Percentiles rank a stretch among this genome's conserved stretches.
phyloP scores from a whole-genome alignment of 2,329 filamentous ascomycete species.

The Huntiella savannae region DNA sequence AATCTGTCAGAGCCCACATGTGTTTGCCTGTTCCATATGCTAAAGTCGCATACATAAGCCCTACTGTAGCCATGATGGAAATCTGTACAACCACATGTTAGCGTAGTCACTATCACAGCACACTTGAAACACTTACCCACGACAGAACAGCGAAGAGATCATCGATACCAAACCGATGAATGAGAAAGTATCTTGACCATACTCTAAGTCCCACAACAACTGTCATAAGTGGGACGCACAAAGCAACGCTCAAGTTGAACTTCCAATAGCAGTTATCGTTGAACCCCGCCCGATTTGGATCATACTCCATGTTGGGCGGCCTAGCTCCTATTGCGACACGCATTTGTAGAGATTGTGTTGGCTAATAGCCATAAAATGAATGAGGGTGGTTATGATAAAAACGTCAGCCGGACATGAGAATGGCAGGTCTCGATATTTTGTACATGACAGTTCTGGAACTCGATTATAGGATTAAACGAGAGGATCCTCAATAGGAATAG shows the following conservation, averaged over 20 bases:
- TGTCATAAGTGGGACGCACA: slow-evolving; percentile 13
- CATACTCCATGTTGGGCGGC: neutral
- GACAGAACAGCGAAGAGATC: slow-evolving; percentile 15
- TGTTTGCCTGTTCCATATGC: slow-evolving; percentile 13
- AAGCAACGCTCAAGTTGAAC: slow-evolving; percentile 11
- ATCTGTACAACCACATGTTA: slow-evolving; percentile 4
- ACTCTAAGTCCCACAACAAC: slow-evolving; percentile 14
- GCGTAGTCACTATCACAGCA: neutral
- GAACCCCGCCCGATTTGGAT: neutral
- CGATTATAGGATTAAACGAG: too few species aligned
- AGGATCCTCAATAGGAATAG: too few species aligned
- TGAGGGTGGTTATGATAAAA: too few species aligned
- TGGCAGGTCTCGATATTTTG: too few species aligned
- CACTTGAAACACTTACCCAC: slow-evolving; percentile 12
- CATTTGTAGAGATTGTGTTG: too few species aligned
- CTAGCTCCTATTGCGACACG: neutral
- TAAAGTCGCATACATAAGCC: neutral
- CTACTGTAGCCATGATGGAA: neutral
- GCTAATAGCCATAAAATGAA: too few species aligned
- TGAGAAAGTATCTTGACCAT: slow-evolving; percentile 15
- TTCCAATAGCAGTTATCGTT: slow-evolving; percentile 11
- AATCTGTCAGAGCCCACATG: neutral
- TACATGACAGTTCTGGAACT: too few species aligned
- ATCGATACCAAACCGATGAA: slow-evolving; percentile 15
- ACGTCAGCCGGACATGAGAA: too few species aligned